These are phyloP conservation scores for Aspergillus avenaceus DNA, from an alignment of 495 filamentous ascomycete genomes.

Conservation along the genomic window DNA sequence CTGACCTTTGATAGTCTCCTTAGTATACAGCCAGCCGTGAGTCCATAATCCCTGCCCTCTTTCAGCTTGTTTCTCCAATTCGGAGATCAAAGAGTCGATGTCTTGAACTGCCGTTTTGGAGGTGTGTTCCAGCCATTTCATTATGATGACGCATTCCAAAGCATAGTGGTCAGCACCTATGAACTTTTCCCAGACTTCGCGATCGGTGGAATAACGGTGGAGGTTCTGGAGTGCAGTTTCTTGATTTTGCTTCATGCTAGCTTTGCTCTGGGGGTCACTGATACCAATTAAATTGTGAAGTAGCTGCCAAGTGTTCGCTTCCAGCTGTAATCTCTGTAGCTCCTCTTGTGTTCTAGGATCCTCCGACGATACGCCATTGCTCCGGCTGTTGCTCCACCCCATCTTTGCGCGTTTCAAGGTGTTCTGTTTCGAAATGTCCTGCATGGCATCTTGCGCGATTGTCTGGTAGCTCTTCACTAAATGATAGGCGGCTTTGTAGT, in stretches of 20 bases:
- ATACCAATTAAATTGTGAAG: slow-evolving; percentile 60
- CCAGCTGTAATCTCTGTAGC: slow-evolving; percentile 58
- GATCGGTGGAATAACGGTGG: slow-evolving; percentile 57
- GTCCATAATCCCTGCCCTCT: slow-evolving; percentile 65
- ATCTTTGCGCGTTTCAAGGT: slow-evolving; percentile 33
- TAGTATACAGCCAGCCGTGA: slow-evolving; percentile 88
- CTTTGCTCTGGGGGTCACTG: slow-evolving; percentile 36
- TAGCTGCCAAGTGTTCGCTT: slow-evolving; percentile 86
- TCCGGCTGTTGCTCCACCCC: slow-evolving; percentile 23
- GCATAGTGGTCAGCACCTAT: slow-evolving; percentile 64
- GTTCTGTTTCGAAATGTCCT: slow-evolving; percentile 34
- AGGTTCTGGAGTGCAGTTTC: slow-evolving; percentile 39
- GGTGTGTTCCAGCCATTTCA: slow-evolving; percentile 79
- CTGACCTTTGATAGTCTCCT: slow-evolving; percentile 80
- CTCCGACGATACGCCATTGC: slow-evolving; percentile 27
- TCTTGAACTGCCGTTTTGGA: slow-evolving; percentile 59
- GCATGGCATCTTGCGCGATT: slow-evolving; percentile 36
- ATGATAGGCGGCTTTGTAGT: slow-evolving; percentile 39
- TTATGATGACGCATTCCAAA: slow-evolving; percentile 65
- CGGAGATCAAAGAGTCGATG: slow-evolving; percentile 69
- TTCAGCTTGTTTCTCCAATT: slow-evolving; percentile 59
- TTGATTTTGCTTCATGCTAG: slow-evolving; percentile 32
- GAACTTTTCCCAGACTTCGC: slow-evolving; percentile 62
- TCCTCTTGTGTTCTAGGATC: slow-evolving; percentile 50
- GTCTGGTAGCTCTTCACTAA: slow-evolving; percentile 41